A percentile compares a stretch with the other conserved stretches of the same genome.
phyloP scores from a whole-genome alignment of 441 rosid genomes.

The Aleurites moluccanus region DNA sequence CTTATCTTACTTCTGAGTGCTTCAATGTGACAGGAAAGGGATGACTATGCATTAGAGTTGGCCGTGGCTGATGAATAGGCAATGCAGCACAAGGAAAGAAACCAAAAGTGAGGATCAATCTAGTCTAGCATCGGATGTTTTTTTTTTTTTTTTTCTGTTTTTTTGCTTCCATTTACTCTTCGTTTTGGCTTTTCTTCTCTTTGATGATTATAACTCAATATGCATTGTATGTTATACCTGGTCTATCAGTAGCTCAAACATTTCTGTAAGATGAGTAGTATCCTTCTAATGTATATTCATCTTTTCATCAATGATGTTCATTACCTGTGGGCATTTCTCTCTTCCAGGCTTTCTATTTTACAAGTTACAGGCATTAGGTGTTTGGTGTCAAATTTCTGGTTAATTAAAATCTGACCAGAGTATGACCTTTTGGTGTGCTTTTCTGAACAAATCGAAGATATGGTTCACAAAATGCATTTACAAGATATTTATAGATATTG shows the following conservation, averaged over 20 bases:
- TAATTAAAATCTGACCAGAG: no score
- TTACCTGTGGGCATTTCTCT: conserved; percentile 2
- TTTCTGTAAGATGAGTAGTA: not conserved
- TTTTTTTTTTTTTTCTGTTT: conserved; percentile 14
- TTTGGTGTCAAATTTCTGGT: not conserved
- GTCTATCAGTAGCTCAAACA: not conserved
- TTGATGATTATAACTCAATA: not conserved
- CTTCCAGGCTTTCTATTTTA: not conserved
- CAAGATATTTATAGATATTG: not conserved
- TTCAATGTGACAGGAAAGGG: conserved; percentile 69
- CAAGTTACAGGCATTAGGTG: not conserved
- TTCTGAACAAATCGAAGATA: not conserved
- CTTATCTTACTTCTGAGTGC: conserved; percentile 21
- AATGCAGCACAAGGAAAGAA: not conserved
- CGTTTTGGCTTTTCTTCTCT: conserved; percentile 6
- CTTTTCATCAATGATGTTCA: not conserved
- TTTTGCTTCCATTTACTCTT: not conserved
- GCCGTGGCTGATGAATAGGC: conserved; percentile 82
- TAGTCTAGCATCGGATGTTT: conserved; percentile 24
- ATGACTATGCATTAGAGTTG: conserved; percentile 90
- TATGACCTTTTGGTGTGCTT: not conserved
- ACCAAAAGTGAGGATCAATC: conserved; percentile 18
- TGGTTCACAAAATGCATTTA: not conserved
- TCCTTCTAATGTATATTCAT: not conserved
- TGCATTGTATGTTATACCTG: not conserved